Base-by-base conservation (phyloP, 2,329 filamentous ascomycete genomes). In the Diaporthe batatas region DNA sequence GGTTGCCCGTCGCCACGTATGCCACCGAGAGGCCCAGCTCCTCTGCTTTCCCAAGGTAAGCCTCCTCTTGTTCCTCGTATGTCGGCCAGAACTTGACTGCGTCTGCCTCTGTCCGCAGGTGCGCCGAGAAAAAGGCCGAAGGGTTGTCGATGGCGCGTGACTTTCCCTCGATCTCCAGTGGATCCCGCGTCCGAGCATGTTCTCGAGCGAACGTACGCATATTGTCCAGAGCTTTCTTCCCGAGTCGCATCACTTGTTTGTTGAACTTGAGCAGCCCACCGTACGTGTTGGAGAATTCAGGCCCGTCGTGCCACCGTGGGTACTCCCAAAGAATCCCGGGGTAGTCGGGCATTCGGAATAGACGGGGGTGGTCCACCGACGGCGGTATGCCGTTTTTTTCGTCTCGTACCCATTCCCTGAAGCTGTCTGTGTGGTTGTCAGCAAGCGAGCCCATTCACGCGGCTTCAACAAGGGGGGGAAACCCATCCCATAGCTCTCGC, bases 71-170 rank as follows among this genome's bases (percentile, higher is more conserved):
- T 21, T 80, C 79, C 6, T 83, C 79, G 73, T 82, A 87, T 10
- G 81, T 79, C 3, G 85, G 85, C 85, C 85, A 87, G 73, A 83
- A 82, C 11, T 78, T 79, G 34, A 86, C 74, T 2, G 84, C 83
- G 72, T 87, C 86, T 68, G 79, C 82, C 75, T 88, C 86, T 5
- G 85, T 86, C 18, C 86, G 80, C 6, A 88, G 78, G 73, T 87
- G 86, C 6, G 85, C 79, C 5, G 85, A 85, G 2, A 82, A 77
- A 73, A 82, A 85, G 6, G 74, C 72, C 3, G 62, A 72, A 2
- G 57, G 74, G 8, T 79, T 76, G 25, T n/a, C 39, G 21, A 25
- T 32, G 6, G 5, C 42, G 36, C 29, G 34, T 47, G 42, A 36
- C 21, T 44, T 55, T 25, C 51, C 18, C 18, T 55, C 55, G 18